Evolutionary conservation across 2,329 filamentous ascomycete species (phyloP).

Genomic region (Penicillium corylophilum): DNA sequence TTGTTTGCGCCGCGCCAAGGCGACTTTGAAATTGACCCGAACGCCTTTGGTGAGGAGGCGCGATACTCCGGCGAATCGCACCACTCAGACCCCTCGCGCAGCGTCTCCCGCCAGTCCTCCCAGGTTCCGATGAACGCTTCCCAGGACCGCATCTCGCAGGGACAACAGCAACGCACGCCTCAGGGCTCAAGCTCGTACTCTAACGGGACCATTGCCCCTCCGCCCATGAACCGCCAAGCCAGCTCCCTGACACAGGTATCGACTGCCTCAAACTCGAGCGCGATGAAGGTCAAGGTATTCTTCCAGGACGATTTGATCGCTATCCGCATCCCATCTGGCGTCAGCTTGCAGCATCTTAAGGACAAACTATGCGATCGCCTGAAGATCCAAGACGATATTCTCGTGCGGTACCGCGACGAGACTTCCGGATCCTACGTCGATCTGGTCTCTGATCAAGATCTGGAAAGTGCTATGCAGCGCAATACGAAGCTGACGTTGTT

Average conservation of each 20-base stretch:
- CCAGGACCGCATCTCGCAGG: conserved; percentile 39
- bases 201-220: conserved; percentile 36
- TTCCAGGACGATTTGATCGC: conserved; percentile 90
- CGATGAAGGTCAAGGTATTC: conserved; percentile 92
- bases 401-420: conserved; percentile 85
- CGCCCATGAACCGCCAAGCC: conserved; percentile 49
- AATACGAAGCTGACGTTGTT: conserved; percentile 86
- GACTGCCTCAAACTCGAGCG: conserved; percentile 42
- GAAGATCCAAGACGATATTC: conserved; percentile 73
- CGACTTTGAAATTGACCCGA: conserved; percentile 88
- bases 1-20: conserved; percentile 88
- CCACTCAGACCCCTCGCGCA: conserved; percentile 62
- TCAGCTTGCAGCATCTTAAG: conserved; percentile 72
- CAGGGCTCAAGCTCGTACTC: conserved; percentile 33
- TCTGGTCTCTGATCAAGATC: conserved; percentile 75
- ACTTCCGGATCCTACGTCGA: conserved; percentile 70
- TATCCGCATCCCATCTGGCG: conserved; percentile 80
- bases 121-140: conserved; percentile 61
- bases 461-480: conserved; percentile 74
- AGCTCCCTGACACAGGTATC: conserved; percentile 54
- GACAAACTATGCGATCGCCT: conserved; percentile 83
- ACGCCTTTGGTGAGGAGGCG: conserved; percentile 65
- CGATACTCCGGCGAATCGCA: conserved; percentile 70
- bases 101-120: conserved; percentile 64
- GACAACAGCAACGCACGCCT: conserved; percentile 47